Evolutionary conservation across 2,329 filamentous ascomycete genomes (phyloP).

Genomic region (Pestalotiopsis sp.): DNA sequence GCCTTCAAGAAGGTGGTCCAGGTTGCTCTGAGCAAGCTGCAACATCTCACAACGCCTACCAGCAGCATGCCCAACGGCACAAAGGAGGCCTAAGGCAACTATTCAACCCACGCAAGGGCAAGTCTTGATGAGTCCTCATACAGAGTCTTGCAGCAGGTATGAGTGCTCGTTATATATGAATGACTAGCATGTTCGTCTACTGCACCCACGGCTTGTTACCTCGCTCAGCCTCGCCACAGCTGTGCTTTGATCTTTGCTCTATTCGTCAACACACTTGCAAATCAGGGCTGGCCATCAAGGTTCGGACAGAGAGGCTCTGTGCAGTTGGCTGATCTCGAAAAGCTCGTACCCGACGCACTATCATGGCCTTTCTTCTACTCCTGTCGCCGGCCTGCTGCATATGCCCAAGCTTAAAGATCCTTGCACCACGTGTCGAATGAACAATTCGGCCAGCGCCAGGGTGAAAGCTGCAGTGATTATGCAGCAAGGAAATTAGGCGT

Average conservation of each 20-base stretch:
- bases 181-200: background rate
- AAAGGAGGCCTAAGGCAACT: background rate
- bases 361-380: background rate
- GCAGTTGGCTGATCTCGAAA: background rate
- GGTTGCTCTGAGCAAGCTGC: slow-evolving; percentile 63
- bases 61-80: slow-evolving; percentile 21
- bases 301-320: background rate
- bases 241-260: background rate
- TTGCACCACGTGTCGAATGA: slow-evolving; percentile 10
- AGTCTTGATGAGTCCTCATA: background rate
- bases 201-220: background rate
- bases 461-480: slow-evolving; percentile 6
- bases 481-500: background rate
- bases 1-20: slow-evolving; percentile 77
- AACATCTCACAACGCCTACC: slow-evolving; percentile 33
- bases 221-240: background rate
- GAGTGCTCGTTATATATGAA: background rate
- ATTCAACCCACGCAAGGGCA: background rate
- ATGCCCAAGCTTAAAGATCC: background rate
- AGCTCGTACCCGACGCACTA: background rate
- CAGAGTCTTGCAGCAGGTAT: background rate
- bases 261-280: background rate
- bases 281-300: background rate
- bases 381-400: slow-evolving; percentile 5
- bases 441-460: background rate